A percentile compares a stretch with the other conserved stretches of the same genome.
phyloP scores from a whole-genome alignment of 176 grass and related monocot species.

The Olyra latifolia region DNA sequence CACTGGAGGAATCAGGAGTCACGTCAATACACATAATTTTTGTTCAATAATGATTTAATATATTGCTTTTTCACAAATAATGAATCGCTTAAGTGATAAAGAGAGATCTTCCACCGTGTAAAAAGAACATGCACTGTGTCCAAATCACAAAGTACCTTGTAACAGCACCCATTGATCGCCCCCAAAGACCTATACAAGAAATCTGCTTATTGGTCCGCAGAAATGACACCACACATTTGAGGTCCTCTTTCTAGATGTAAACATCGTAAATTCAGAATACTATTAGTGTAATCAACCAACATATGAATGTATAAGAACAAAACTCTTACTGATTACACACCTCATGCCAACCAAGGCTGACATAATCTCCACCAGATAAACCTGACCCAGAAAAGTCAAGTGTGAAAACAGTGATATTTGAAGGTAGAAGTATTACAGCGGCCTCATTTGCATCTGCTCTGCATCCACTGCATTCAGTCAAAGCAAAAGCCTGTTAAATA shows the following conservation, averaged over 20 bases:
- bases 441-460: slow-evolving; percentile 98
- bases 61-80: background rate
- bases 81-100: slow-evolving; percentile 1
- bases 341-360: slow-evolving; percentile 99
- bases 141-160: slow-evolving; percentile 70
- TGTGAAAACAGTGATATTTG: slow-evolving; percentile 96
- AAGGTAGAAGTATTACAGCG: slow-evolving; percentile 85
- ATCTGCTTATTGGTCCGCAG: slow-evolving; percentile 85
- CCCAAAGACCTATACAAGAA: slow-evolving; percentile 97
- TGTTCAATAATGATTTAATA: slow-evolving; percentile 2
- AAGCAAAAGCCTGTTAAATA: slow-evolving; percentile 43
- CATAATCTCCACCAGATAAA: slow-evolving; percentile 87
- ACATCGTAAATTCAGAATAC: slow-evolving; percentile 31
- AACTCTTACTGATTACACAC: slow-evolving; percentile 44
- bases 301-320: slow-evolving; percentile 37
- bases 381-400: slow-evolving; percentile 98
- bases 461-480: slow-evolving; percentile 84
- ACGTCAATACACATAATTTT: slow-evolving; percentile 24
- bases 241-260: slow-evolving; percentile 85
- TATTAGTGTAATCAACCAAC: background rate
- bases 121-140: slow-evolving; percentile 19
- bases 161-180: slow-evolving; percentile 95
- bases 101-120: slow-evolving; percentile 17
- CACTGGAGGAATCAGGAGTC: slow-evolving; percentile 8
- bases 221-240: slow-evolving; percentile 75